These are phyloP conservation scores for Poronia punctata DNA, from an alignment of 495 filamentous ascomycete species.

Conservation along the genomic window DNA sequence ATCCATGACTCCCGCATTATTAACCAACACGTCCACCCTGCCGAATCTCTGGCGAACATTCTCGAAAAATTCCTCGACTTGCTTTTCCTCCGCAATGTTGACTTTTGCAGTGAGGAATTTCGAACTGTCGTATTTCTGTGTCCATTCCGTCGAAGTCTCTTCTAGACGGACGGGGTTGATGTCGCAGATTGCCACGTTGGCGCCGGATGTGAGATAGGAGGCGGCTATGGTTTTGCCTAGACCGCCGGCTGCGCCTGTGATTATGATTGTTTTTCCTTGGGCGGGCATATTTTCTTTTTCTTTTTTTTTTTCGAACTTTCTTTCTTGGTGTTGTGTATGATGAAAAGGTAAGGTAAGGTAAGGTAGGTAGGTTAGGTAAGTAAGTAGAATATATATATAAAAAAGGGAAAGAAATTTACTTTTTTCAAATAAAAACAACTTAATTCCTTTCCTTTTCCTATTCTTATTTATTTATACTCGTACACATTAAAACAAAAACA, in stretches of 20 bases:
- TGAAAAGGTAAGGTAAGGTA: too few relatives aligned
- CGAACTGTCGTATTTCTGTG: slow-evolving; percentile 5
- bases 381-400: too few relatives aligned
- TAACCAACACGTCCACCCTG: slow-evolving; percentile 40
- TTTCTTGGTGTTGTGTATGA: too few relatives aligned
- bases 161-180: slow-evolving; percentile 18
- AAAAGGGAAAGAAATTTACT: too few relatives aligned
- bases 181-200: slow-evolving; percentile 22
- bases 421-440: too few relatives aligned
- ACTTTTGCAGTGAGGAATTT: slow-evolving; percentile 21
- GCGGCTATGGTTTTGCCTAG: slow-evolving; percentile 12
- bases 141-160: slow-evolving; percentile 8
- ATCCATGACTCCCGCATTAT: slow-evolving; percentile 48
- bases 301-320: too few relatives aligned
- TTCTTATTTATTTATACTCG: too few relatives aligned
- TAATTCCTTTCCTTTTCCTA: too few relatives aligned
- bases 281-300: too few relatives aligned
- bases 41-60: slow-evolving; percentile 26
- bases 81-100: slow-evolving; percentile 27
- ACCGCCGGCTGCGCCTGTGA: slow-evolving; percentile 15
- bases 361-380: too few relatives aligned
- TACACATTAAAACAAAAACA: too few relatives aligned
- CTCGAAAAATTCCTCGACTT: slow-evolving; percentile 25
- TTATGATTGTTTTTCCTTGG: slow-evolving; percentile 12
- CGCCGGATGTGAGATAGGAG: slow-evolving; percentile 7